phyloP scores from a whole-genome alignment of 2,329 filamentous ascomycete genomes.

The Colletotrichum orbiculare region DNA sequence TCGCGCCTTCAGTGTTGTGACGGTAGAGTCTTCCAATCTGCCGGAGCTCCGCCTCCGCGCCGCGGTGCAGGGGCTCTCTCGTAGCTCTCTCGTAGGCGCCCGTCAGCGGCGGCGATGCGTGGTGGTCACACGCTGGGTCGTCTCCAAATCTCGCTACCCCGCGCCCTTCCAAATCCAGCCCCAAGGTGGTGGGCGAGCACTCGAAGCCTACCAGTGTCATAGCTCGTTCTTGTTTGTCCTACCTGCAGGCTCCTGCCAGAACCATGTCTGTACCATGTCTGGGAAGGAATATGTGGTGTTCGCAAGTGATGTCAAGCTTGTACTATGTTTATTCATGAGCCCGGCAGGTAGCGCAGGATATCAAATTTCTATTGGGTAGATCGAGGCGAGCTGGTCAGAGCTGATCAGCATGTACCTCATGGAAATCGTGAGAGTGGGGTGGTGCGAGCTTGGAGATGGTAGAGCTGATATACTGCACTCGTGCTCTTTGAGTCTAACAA shows the following conservation, averaged over 20 bases:
- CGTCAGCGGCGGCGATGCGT: conserved; percentile 5
- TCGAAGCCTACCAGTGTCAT: conserved; percentile 3
- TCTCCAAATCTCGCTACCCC: conserved; percentile 17
- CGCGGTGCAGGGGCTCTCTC: conserved; percentile 10
- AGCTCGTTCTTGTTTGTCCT: background rate
- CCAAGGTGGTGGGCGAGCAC: conserved; percentile 8
- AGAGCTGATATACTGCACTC: no score
- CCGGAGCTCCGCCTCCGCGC: conserved; percentile 27
- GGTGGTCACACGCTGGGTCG: conserved; percentile 14
- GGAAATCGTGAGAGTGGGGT: no score
- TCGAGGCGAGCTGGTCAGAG: no score
- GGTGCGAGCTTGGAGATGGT: no score
- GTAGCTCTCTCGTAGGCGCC: background rate
- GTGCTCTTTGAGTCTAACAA: no score
- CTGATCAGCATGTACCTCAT: no score
- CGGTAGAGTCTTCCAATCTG: background rate
- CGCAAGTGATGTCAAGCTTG: no score
- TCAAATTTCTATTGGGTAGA: no score
- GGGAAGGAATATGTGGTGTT: no score
- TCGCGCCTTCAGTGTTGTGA: background rate
- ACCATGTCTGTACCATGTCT: background rate
- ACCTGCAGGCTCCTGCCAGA: background rate
- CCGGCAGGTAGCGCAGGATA: no score
- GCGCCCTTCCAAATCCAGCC: background rate
- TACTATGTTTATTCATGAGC: no score